A percentile compares a stretch with the other conserved stretches of the same genome.
Evolutionary conservation across 805 yeast species (phyloP).

Genomic region (Ogataea thermomethanolica): DNA sequence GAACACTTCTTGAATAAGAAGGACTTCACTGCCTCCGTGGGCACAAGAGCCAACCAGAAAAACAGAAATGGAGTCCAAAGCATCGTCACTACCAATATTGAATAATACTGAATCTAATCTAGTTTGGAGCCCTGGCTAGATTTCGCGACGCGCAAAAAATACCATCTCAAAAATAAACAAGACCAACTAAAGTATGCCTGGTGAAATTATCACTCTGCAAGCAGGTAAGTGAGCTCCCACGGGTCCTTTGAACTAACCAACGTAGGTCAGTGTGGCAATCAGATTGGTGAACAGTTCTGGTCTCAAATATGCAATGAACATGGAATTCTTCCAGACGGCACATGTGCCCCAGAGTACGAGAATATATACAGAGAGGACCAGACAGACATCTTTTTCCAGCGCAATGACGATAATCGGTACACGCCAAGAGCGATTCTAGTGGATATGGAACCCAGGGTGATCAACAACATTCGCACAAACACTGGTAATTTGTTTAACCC

Average conservation of each 20-base stretch:
- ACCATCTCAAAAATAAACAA: constrained; percentile 2
- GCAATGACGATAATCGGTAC: constrained; percentile 64
- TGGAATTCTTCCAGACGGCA: constrained; percentile 70
- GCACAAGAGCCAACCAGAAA: constrained; percentile 7
- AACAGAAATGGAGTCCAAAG: constrained; percentile 5
- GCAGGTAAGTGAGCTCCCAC: constrained; percentile 38
- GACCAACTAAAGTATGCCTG: constrained; percentile 34
- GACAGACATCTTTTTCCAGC: constrained; percentile 78
- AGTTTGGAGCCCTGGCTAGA: constrained; percentile 11
- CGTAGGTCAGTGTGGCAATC: constrained; percentile 93
- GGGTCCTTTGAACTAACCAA: not conserved
- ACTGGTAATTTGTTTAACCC: constrained; percentile 71
- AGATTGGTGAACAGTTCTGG: constrained; percentile 93
- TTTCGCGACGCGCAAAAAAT: constrained; percentile 12
- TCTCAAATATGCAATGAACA: constrained; percentile 82
- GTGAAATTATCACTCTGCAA: constrained; percentile 70
- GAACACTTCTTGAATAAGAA: constrained; percentile 74
- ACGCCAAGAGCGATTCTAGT: constrained; percentile 85
- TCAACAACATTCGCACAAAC: constrained; percentile 51
- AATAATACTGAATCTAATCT: not conserved
- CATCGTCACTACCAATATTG: constrained; percentile 1
- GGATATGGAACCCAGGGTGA: constrained; percentile 89
- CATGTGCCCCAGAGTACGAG: constrained; percentile 38
- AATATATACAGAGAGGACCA: constrained; percentile 53
- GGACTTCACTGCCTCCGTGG: constrained; percentile 49